Evolutionary conservation across 805 yeast genomes (phyloP).

Genomic region (Kluyveromyces wickerhamii): DNA sequence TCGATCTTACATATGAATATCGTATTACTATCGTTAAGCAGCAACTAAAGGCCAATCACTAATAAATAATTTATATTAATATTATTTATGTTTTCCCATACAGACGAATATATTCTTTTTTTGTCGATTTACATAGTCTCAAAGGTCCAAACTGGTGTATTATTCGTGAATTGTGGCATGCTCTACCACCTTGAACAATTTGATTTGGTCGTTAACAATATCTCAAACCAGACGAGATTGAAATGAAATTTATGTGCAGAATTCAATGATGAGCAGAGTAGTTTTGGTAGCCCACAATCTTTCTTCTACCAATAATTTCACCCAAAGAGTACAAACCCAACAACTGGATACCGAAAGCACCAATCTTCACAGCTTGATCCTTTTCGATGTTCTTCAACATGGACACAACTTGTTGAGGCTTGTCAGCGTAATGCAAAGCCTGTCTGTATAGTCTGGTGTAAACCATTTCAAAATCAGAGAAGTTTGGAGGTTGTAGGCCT

Average conservation of each 20-base stretch:
- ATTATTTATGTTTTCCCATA: no score
- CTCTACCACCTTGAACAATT: no score
- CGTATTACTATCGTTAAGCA: no score
- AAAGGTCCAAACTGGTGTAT: no score
- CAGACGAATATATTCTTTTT: no score
- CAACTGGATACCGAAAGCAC: slow-evolving; percentile 73
- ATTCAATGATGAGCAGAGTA: slow-evolving; percentile 28
- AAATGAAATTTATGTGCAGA: no score
- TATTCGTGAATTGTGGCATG: no score
- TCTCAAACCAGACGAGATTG: no score
- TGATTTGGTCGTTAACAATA: slow-evolving; percentile 1
- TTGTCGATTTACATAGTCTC: no score
- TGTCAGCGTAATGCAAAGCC: slow-evolving; percentile 37
- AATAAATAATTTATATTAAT: no score
- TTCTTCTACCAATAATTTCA: slow-evolving; percentile 94
- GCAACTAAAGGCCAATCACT: no score
- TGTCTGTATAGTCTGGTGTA: slow-evolving; percentile 48
- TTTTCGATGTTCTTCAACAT: slow-evolving; percentile 42
- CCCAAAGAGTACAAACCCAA: slow-evolving; percentile 90
- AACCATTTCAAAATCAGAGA: slow-evolving; percentile 66
- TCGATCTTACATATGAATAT: no score
- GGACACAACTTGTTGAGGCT: slow-evolving; percentile 53
- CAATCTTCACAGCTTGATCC: slow-evolving; percentile 54
- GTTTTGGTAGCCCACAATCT: slow-evolving; percentile 73
- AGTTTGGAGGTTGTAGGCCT: slow-evolving; percentile 85